Conservation (phyloP, 371 early-diverging fungal genomes). For the Cokeromyces recurvatus region DNA sequence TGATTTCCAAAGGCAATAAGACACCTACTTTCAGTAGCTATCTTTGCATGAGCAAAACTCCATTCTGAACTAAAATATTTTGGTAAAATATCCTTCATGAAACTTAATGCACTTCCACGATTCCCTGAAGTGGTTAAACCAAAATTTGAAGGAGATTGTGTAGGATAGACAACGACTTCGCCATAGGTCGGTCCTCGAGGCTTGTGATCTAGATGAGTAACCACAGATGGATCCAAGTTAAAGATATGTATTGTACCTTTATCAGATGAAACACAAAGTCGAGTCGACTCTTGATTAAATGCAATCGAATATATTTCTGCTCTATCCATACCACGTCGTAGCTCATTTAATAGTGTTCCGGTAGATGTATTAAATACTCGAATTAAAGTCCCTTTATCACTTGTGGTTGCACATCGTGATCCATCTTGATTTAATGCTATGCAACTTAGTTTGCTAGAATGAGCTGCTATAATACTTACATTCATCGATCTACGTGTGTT, state of each 20-base stretch:
- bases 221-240: slow-evolving; percentile 65
- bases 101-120: slow-evolving; percentile 61
- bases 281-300: slow-evolving; percentile 74
- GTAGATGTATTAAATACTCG: slow-evolving; percentile 82
- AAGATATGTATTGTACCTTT: slow-evolving; percentile 94
- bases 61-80: slow-evolving; percentile 94
- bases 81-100: slow-evolving; percentile 87
- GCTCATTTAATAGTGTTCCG: slow-evolving; percentile 75
- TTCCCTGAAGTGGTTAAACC: slow-evolving; percentile 44
- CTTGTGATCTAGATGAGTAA: slow-evolving; percentile 32
- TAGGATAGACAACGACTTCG: slow-evolving; percentile 35
- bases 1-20: slow-evolving; percentile 76
- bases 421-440: slow-evolving; percentile 78
- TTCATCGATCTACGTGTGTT: slow-evolving; percentile 43
- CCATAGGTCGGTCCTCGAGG: slow-evolving; percentile 57
- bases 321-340: slow-evolving; percentile 85
- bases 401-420: slow-evolving; percentile 75
- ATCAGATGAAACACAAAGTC: slow-evolving; percentile 84
- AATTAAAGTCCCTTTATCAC: slow-evolving; percentile 88
- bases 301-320: slow-evolving; percentile 88
- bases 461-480: slow-evolving; percentile 82
- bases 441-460: slow-evolving; percentile 70
- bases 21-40: slow-evolving; percentile 75
- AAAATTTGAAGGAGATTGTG: slow-evolving; percentile 21
- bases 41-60: slow-evolving; percentile 87